Evolutionary conservation across 2,329 filamentous ascomycete genomes (phyloP), one percentile per base, ranked within the genome.

Genomic region (Colletotrichum ledebouriae): DNA sequence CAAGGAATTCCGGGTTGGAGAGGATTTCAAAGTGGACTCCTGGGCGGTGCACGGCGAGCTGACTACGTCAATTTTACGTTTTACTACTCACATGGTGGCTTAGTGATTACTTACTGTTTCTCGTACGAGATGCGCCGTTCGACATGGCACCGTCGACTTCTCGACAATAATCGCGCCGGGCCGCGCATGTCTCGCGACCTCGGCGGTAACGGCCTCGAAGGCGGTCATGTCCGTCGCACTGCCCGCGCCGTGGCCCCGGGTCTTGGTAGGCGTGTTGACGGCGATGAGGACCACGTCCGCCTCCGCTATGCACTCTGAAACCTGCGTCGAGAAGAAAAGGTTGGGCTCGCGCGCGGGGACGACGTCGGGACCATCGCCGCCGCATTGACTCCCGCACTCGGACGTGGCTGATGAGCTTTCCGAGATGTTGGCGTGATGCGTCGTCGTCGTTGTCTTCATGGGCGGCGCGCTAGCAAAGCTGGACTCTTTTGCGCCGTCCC

Each of bases 181-280:
- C n/a, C 85, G 87, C 3, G 92, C 90, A 68, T 90, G 83, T 70
- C 86, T 82, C 5, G 91, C 92, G 29, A 94, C 89, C 67, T 88
- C 87, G 56, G 85, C 84, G 1, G 88, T 89, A 6, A 91, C 92
- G 33, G 87, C 87, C 76, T 94, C 92, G 37, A 94, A 87, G 9
- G 88, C 88, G 1, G 87, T 87, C 82, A 94, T 87, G 73, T 94
- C 90, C 7, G 91, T 91, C 0, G 92, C 92, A 70, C 84, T 86
- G 9, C 91, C 92, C 3, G 89, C 89, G 50, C 92, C 92, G 15
- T 87, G 80, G 60, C 92, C 92, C 47, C 85, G 86, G 46, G 82
- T 86, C 79, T 94, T 94, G 37, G 92, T 94, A 2, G 92, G 92
- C 0, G 92, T 94, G 76, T 94, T 93, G 72, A 94, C 92, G 6